Evolutionary conservation across 345 rosid genomes (phyloP).

Genomic region (Salix dunnii): DNA sequence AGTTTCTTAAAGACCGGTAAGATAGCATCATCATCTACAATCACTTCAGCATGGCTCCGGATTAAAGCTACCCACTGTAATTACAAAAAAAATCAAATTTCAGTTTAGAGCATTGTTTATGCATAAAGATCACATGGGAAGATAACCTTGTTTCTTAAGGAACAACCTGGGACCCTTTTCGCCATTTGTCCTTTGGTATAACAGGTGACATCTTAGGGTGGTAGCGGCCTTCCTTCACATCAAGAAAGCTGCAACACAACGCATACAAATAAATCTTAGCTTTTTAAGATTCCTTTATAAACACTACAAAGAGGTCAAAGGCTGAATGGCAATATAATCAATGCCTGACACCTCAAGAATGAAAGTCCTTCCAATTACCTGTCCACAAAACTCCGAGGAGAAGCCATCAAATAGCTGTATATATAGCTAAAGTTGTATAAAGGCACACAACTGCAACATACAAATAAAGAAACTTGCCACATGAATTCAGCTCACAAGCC

Average conservation of each 20-base stretch:
- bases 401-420: conserved; percentile 73
- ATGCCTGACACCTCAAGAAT: conserved; percentile 38
- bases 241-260: conserved; percentile 55
- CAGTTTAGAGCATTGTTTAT: neutral
- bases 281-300: neutral
- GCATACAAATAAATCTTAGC: conserved; percentile 2
- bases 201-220: conserved; percentile 65
- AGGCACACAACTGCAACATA: conserved; percentile 79
- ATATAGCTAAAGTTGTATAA: conserved; percentile 77
- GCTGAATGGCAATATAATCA: conserved; percentile 6
- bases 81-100: conserved; percentile 3
- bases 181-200: conserved; percentile 63
- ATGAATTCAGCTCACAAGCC: too few species aligned
- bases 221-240: conserved; percentile 65
- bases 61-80: conserved; percentile 79
- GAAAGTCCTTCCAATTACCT: conserved; percentile 57
- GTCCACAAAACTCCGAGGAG: conserved; percentile 84
- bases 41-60: conserved; percentile 69
- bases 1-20: conserved; percentile 62
- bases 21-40: conserved; percentile 65
- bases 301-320: conserved; percentile 13
- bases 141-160: neutral
- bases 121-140: neutral
- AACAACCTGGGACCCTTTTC: conserved; percentile 91
- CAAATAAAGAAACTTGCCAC: neutral